These are phyloP conservation scores for Globisporangium viniferum DNA, from an alignment of 352 stramenopile genomes.

Conservation along the genomic window DNA sequence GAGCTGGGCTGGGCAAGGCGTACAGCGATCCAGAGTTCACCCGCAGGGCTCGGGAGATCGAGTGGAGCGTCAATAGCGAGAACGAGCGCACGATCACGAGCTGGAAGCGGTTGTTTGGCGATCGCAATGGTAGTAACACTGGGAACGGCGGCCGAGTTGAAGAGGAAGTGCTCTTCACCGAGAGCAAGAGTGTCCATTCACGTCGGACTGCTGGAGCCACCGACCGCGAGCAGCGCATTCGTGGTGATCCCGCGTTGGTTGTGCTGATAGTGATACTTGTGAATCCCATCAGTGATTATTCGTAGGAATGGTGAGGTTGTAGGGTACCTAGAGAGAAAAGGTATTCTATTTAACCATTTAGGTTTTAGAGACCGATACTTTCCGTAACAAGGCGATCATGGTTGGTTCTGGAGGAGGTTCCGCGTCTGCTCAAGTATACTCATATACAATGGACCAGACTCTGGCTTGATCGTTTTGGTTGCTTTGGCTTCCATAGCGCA, in stretches of 20 bases:
- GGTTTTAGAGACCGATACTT: no score
- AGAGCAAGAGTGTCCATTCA: neutral
- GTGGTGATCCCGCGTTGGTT: neutral
- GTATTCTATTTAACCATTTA: no score
- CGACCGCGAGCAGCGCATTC: neutral
- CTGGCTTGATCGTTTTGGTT: no score
- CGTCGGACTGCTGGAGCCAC: neutral
- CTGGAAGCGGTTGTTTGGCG: constrained; percentile 38
- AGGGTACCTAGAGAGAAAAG: no score
- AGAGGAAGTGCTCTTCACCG: constrained; percentile 88
- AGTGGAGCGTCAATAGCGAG: constrained; percentile 37
- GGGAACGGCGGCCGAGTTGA: neutral
- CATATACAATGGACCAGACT: no score
- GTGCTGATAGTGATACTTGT: no score
- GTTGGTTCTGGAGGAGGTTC: no score
- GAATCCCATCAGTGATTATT: no score
- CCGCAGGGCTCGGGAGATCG: constrained; percentile 35
- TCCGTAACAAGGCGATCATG: no score
- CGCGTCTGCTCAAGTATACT: no score
- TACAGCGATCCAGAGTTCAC: constrained; percentile 30
- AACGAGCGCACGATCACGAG: constrained; percentile 36
- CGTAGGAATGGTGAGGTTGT: no score
- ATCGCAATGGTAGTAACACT: constrained; percentile 41
- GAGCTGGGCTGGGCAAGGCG: constrained; percentile 25
- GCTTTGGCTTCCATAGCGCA: no score